Evolutionary conservation across 257 asterid genomes (phyloP), one percentile per base, ranked within the genome.

Genomic region (Nicotiana knightiana): DNA sequence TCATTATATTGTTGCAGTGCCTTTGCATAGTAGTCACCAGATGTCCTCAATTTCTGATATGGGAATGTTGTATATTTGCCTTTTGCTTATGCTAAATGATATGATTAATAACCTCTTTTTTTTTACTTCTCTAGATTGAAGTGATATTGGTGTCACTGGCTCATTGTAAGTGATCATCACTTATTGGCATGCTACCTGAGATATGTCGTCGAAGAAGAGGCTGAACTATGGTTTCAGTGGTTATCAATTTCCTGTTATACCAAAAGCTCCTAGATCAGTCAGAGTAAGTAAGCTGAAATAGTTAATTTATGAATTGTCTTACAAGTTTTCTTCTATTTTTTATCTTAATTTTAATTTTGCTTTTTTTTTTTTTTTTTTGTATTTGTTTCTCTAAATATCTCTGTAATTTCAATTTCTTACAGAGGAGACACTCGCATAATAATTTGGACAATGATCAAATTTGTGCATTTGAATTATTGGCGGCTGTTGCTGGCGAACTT

Each of bases 401-500:
- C 21, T 54, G 43, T 37, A 30, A 67, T 43, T 33, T n/a, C 64
- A 0, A 35, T 83, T 63, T 76, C 82, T 70, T 86, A 13, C 93
- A 94, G 98, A 89, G 87, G 91, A 91, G 92, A 87, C 82, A 86
- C 67, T 82, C 86, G 4, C 88, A 43, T 63, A 93, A 86, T 83
- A 88, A 82, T 46, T 85, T 82, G 33, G 97, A 91, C 53, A 93
- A 86, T 70, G 84, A 80, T 78, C 88, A 91, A 76, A 91, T 93
- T 79, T 92, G 97, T 87, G 96, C 99, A 84, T 96, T 96, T 82
- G 99, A 96, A 83, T 85, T 96, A 81, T 93, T 96, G 82, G 99
- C 99, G 37, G 92, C 94, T 86, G 98, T 96, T 84, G 99, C 99
- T 51, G 98, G 97, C 64, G 89, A 96, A 86, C 85, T 96, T 73